Evolutionary conservation across 2,329 filamentous ascomycete genomes (phyloP), one percentile per base, ranked within the genome.

Genomic region (Karstenula rhodostoma): DNA sequence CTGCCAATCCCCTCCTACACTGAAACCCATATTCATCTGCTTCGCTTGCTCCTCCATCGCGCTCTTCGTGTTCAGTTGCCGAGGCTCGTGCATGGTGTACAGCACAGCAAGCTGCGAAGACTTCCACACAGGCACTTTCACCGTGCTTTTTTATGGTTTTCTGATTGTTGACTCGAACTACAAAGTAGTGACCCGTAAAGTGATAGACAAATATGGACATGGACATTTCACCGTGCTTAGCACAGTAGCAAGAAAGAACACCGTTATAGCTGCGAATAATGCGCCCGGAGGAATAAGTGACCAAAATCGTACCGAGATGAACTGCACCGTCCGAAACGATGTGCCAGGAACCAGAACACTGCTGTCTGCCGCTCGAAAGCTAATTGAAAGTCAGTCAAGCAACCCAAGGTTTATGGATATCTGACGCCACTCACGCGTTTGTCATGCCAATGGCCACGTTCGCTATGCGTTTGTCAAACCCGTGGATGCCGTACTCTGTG

Each of bases 111-210:
- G 43, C 53, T 56, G 53, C 10, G 42, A 48, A 8, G 53, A 56
- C 32, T 56, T 56, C 53, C 53, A 56, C 32, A 56, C 19, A 4
- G 43, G 53, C 42, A 56, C 42, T 15, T 37, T 56, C 12, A n/a
- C n/a, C 12, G 53, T 49, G 17, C 32, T 10, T 3, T n/a, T n/a
- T n/a, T n/a, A n/a, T n/a, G n/a, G n/a, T n/a, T n/a, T n/a, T n/a
- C n/a, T n/a, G n/a, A n/a, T n/a, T n/a, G n/a, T n/a, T n/a, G n/a
- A n/a, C n/a, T n/a, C n/a, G n/a, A n/a, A n/a, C n/a, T n/a, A n/a
- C n/a, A n/a, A n/a, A n/a, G n/a, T n/a, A n/a, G n/a, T n/a, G n/a
- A n/a, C n/a, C n/a, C n/a, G n/a, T n/a, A n/a, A n/a, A n/a, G n/a
- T n/a, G n/a, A n/a, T n/a, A n/a, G n/a, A n/a, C n/a, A n/a, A n/a